Evolutionary conservation across 805 yeast species (phyloP), one percentile per base, ranked within the genome.

Genomic region (Kodamaea restingae): DNA sequence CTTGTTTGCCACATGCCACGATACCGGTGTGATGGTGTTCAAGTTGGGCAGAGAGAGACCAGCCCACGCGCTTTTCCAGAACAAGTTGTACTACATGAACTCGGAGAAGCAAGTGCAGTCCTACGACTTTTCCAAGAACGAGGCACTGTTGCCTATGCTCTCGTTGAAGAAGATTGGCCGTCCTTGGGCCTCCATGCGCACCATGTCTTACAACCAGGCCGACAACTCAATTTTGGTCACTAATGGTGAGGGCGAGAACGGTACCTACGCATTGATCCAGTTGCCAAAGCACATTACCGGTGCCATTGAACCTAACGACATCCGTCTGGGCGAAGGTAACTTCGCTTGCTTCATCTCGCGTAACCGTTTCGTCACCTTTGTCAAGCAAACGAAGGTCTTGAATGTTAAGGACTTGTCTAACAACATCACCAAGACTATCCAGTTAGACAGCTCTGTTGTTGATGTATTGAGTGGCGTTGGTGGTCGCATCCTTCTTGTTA

Each of bases 31-130:
- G 21, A 90, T 90, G 95, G 95, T 93, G 36, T 95, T 93, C 77
- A 93, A 93, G 67, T 75, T 93, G 45, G 96, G 88, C 61, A 84
- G 98, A 60, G 99, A 93, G 71, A 81, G 98, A 62, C 98, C 98
- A 10, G 95, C 96, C n/a, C 76, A 78, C 52, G 63, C 85, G 4
- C 55, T 78, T 24, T 75, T 73, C 65, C 93, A 85, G 58, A 85
- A 85, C 63, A 80, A 75, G 52, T 63, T 93, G 51, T 76, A 76
- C 45, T 91, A 75, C 56, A 79, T 88, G 52, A 88, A 87, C 63
- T 75, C 78, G 44, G 95, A 88, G 58, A 87, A 84, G 61, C 95
- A 88, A 61, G 81, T 91, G 38, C 95, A 88, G 62, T 67, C 78
- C 39, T 88, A 76, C 55, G 93, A 87, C 56, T 83, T 76, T 56